Conservation (phyloP, 495 filamentous ascomycete genomes). For the Lepidopterella palustris region DNA sequence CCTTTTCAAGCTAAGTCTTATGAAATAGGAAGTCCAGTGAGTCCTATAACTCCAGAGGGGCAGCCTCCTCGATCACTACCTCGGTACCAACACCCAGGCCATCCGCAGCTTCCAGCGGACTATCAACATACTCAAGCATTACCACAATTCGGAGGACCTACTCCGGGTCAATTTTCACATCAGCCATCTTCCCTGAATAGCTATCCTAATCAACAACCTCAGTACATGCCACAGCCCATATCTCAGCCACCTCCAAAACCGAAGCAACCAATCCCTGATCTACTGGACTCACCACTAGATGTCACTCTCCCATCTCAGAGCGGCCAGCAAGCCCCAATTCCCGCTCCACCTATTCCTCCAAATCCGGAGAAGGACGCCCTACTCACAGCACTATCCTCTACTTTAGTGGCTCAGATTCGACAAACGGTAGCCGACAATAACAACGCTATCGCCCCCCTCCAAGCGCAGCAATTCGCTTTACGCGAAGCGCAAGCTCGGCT, state of each 20-base stretch:
- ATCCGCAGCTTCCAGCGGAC: background rate
- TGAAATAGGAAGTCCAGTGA: slow-evolving; percentile 26
- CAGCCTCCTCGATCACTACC: slow-evolving; percentile 6
- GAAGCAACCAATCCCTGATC: slow-evolving; percentile 52
- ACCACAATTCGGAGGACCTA: slow-evolving; percentile 8
- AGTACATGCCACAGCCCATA: slow-evolving; percentile 18
- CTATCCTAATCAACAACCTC: slow-evolving; percentile 9
- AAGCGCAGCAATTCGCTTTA: slow-evolving; percentile 74
- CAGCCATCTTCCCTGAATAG: slow-evolving; percentile 12
- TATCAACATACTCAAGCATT: background rate
- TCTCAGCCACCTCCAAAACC: slow-evolving; percentile 17
- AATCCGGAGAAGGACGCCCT: slow-evolving; percentile 95
- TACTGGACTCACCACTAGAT: slow-evolving; percentile 65
- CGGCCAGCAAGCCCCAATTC: slow-evolving; percentile 37
- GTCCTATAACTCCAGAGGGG: slow-evolving; percentile 25
- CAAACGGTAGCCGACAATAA: slow-evolving; percentile 58
- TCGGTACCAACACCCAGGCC: slow-evolving; percentile 17
- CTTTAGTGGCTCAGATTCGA: slow-evolving; percentile 59
- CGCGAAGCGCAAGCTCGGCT: slow-evolving; percentile 57
- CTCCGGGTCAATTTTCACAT: slow-evolving; percentile 1
- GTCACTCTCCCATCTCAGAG: slow-evolving; percentile 55
- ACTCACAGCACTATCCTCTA: slow-evolving; percentile 65
- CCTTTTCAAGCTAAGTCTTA: slow-evolving; percentile 11
- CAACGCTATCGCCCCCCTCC: slow-evolving; percentile 64
- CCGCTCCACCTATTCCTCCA: slow-evolving; percentile 81